Evolutionary conservation across 2,329 filamentous ascomycete species (phyloP).

Genomic region (Claviceps maximensis): DNA sequence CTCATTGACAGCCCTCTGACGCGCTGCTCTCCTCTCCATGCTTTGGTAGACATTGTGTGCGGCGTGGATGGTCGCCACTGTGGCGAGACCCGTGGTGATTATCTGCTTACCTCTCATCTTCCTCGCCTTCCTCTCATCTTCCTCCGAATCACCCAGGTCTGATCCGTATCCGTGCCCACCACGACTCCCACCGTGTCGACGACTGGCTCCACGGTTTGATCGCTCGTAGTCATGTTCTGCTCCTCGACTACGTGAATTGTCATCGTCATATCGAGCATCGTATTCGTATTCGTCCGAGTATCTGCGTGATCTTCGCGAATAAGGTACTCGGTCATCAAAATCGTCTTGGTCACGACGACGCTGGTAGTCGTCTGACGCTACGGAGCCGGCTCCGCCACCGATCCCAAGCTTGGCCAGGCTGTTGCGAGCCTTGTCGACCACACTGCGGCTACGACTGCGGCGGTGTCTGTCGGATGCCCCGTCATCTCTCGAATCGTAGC

Average conservation of each 20-base stretch:
- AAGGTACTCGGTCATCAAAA: slow-evolving; percentile 25
- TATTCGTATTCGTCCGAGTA: slow-evolving; percentile 35
- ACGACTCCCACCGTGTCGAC: slow-evolving; percentile 26
- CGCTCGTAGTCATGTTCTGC: slow-evolving; percentile 37
- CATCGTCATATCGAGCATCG: slow-evolving; percentile 24
- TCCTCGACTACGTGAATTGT: slow-evolving; percentile 15
- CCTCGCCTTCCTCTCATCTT: slow-evolving; percentile 38
- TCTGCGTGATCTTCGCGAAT: slow-evolving; percentile 24
- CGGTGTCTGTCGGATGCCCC: slow-evolving; percentile 30
- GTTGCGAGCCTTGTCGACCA: slow-evolving; percentile 49
- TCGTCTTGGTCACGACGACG: slow-evolving; percentile 30
- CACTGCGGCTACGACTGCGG: slow-evolving; percentile 47
- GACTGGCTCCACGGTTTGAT: slow-evolving; percentile 25
- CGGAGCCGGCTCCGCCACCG: slow-evolving; percentile 30
- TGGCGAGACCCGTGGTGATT: slow-evolving; percentile 41
- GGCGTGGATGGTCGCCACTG: slow-evolving; percentile 47
- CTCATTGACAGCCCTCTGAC: slow-evolving; percentile 40
- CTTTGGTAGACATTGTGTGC: slow-evolving; percentile 45
- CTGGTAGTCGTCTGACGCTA: slow-evolving; percentile 24
- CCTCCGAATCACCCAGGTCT: slow-evolving; percentile 44
- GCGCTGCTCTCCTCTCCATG: slow-evolving; percentile 41
- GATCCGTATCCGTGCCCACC: slow-evolving; percentile 35
- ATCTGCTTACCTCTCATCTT: slow-evolving; percentile 52
- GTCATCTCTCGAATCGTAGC: slow-evolving; percentile 28
- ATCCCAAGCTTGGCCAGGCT: slow-evolving; percentile 49